Conservation (phyloP, 169 alveolate species). For the Besnoitia besnoiti region DNA sequence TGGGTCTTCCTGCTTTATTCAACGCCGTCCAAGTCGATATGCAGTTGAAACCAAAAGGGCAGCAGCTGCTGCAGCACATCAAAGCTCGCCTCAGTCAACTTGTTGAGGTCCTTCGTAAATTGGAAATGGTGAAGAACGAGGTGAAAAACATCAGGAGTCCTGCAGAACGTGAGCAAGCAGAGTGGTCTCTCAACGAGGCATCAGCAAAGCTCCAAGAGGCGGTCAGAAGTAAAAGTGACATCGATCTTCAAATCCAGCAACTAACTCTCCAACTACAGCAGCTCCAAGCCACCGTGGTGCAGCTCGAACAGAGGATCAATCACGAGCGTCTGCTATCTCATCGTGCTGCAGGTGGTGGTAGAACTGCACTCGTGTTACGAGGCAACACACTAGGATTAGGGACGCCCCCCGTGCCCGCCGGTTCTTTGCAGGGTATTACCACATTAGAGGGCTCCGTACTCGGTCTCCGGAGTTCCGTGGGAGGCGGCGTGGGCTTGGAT, state of each 20-base stretch:
- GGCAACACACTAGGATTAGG: not conserved
- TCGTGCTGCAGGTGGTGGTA: not conserved
- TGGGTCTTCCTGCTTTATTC: not conserved
- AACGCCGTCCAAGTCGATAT: not conserved
- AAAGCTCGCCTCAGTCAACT: not conserved
- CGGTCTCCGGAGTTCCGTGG: not conserved
- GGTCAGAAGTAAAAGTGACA: not conserved
- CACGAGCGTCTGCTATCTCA: not conserved
- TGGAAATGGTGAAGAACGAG: not conserved
- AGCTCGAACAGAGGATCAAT: not conserved
- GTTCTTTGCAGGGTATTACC: not conserved
- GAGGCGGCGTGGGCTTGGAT: not conserved
- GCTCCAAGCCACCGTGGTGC: not conserved
- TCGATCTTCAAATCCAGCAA: conserved; percentile 15
- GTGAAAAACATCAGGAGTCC: not conserved
- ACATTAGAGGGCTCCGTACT: not conserved
- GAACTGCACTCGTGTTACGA: not conserved
- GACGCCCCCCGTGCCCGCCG: not conserved
- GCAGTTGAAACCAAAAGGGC: not conserved
- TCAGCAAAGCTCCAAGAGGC: not conserved
- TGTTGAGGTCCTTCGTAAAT: not conserved
- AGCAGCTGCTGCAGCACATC: not conserved
- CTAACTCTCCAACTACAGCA: not conserved
- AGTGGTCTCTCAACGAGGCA: not conserved
- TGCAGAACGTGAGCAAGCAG: not conserved